Conservation (phyloP, 371 early-diverging fungal genomes). For the Encephalitozoon hellem region DNA sequence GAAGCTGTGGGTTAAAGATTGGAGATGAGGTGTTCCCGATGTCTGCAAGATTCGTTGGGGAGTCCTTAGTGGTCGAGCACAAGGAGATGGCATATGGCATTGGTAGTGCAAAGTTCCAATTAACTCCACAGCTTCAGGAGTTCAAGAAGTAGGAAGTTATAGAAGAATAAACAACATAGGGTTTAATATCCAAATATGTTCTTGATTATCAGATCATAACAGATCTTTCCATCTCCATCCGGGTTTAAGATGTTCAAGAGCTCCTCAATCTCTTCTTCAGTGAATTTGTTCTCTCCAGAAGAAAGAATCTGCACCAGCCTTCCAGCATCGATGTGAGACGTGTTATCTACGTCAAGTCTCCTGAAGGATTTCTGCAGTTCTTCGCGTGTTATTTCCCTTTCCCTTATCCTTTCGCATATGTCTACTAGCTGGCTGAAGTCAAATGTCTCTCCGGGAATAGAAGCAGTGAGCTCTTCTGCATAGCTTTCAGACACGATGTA, state of each 20-base stretch:
- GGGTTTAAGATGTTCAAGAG: constrained; percentile 42
- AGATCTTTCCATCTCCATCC: constrained; percentile 50
- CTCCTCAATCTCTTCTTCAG: constrained; percentile 43
- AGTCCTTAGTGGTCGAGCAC: constrained; percentile 1
- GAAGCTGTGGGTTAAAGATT: constrained; percentile 11
- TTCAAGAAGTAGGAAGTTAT: neutral
- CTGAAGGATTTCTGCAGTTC: constrained; percentile 43
- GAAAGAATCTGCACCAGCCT: constrained; percentile 42
- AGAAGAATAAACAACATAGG: neutral
- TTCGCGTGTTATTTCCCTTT: constrained; percentile 31
- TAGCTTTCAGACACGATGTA: constrained; percentile 15
- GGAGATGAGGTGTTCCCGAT: neutral
- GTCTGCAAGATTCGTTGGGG: neutral
- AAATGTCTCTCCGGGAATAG: neutral
- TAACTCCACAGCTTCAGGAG: neutral
- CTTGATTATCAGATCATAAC: constrained; percentile 33
- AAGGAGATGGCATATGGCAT: neutral
- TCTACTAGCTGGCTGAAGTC: constrained; percentile 4
- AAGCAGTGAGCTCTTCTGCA: neutral
- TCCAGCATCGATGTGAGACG: constrained; percentile 38
- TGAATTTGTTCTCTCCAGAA: constrained; percentile 22
- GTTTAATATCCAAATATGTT: constrained; percentile 17
- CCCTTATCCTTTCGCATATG: constrained; percentile 9
- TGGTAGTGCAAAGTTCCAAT: neutral
- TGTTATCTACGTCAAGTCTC: constrained; percentile 34